Evolutionary conservation across 331 rosid species (phyloP).

Genomic region (Stylosanthes scabra): DNA sequence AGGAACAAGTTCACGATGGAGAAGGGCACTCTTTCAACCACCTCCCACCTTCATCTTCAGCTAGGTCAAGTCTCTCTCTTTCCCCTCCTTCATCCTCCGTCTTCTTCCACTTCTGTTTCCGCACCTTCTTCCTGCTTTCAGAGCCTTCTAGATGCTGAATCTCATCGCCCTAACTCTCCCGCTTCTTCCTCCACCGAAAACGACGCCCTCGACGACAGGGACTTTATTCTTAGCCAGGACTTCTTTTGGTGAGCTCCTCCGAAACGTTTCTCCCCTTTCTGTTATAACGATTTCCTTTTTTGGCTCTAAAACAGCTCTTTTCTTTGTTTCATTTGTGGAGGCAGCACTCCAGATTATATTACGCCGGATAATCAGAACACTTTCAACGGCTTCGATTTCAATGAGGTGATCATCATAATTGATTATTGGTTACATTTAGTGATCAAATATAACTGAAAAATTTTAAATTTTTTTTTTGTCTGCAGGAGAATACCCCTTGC

Average conservation of each 20-base stretch:
- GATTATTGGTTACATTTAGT: background rate
- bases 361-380: slow-evolving; percentile 83
- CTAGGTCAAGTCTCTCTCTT: slow-evolving; percentile 55
- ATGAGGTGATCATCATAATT: slow-evolving; percentile 51
- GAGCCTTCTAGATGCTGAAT: slow-evolving; percentile 54
- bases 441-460: background rate
- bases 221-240: slow-evolving; percentile 91
- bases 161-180: slow-evolving; percentile 29
- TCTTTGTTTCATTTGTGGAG: background rate
- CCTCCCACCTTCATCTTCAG: slow-evolving; percentile 65
- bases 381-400: slow-evolving; percentile 56
- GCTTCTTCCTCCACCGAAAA: slow-evolving; percentile 45
- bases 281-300: background rate
- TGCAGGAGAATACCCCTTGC: slow-evolving; percentile 75
- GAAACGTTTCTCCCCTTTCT: background rate
- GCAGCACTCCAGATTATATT: slow-evolving; percentile 91
- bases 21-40: slow-evolving; percentile 56
- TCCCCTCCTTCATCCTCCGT: slow-evolving; percentile 36
- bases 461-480: background rate
- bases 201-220: slow-evolving; percentile 47
- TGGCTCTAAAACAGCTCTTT: background rate
- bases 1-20: slow-evolving; percentile 49
- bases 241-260: slow-evolving; percentile 69
- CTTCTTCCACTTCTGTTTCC: background rate
- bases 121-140: slow-evolving; percentile 54